Evolutionary conservation across 2,329 filamentous ascomycete species (phyloP).

Genomic region (Venturia oleaginea): DNA sequence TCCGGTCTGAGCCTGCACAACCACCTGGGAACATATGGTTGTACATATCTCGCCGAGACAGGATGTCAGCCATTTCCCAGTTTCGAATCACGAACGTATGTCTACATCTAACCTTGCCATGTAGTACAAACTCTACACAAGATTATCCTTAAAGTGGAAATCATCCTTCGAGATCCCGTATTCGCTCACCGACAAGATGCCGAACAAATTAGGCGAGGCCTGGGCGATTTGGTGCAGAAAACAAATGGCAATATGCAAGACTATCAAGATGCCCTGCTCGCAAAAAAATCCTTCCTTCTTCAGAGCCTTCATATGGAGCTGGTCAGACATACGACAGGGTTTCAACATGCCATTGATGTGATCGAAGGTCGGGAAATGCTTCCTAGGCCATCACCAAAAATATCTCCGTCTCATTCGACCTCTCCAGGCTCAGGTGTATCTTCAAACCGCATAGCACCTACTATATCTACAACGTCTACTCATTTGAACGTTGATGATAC

Average conservation of each 20-base stretch:
- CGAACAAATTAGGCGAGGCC: neutral
- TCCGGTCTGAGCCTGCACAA: neutral
- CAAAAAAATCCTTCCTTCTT: neutral
- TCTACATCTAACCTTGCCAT: neutral
- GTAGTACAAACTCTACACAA: conserved; percentile 10
- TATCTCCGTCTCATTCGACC: neutral
- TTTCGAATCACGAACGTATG: too few relatives aligned
- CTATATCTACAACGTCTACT: neutral
- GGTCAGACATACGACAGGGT: conserved; percentile 5
- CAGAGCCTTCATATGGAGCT: neutral
- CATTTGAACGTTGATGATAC: neutral
- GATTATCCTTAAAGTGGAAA: conserved; percentile 1
- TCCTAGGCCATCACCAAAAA: neutral
- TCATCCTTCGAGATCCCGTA: conserved; percentile 2
- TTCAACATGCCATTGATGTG: conserved; percentile 2
- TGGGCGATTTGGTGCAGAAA: neutral
- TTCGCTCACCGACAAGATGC: conserved; percentile 9
- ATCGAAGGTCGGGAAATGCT: conserved; percentile 7
- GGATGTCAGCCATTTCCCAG: too few relatives aligned
- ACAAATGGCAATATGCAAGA: conserved; percentile 7
- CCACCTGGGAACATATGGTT: neutral
- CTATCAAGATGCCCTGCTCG: conserved; percentile 4
- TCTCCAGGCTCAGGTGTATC: neutral
- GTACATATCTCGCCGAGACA: neutral
- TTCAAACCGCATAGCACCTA: neutral